phyloP scores from a whole-genome alignment of 257 asterid species.

The Solanum paucissectum region DNA sequence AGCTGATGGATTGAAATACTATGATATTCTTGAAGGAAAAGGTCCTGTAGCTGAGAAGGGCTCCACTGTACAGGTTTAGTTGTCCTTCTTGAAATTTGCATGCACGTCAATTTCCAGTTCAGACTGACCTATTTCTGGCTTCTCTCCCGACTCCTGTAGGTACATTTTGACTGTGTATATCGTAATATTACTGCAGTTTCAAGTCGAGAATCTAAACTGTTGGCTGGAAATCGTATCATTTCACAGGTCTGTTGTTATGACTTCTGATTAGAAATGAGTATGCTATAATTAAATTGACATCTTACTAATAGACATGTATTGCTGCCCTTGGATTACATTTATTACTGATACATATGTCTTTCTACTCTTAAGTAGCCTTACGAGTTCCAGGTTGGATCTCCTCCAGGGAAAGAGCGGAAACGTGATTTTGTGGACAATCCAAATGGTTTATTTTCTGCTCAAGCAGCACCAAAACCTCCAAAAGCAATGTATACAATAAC shows the following conservation, averaged over 20 bases:
- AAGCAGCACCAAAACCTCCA: conserved; percentile 97
- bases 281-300: neutral
- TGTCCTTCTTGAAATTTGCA: neutral
- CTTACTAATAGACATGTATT: neutral
- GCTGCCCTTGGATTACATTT: neutral
- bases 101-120: neutral
- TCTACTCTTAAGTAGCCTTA: conserved; percentile 63
- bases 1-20: conserved; percentile 88
- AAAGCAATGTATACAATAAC: conserved; percentile 71
- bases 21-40: conserved; percentile 70
- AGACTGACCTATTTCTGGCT: conserved; percentile 5
- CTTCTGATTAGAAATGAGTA: neutral
- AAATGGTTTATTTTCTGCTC: conserved; percentile 93
- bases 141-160: conserved; percentile 24
- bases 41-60: conserved; percentile 84
- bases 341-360: conserved; percentile 15
- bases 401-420: conserved; percentile 90
- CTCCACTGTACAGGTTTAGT: conserved; percentile 58
- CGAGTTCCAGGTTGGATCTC: conserved; percentile 82
- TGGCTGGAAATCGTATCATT: conserved; percentile 87
- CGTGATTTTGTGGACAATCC: conserved; percentile 89
- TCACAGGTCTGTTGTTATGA: conserved; percentile 54
- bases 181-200: conserved; percentile 91
- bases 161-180: conserved; percentile 89
- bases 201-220: conserved; percentile 85